Conservation (phyloP, 345 rosid genomes). For the Brassica rapa region DNA sequence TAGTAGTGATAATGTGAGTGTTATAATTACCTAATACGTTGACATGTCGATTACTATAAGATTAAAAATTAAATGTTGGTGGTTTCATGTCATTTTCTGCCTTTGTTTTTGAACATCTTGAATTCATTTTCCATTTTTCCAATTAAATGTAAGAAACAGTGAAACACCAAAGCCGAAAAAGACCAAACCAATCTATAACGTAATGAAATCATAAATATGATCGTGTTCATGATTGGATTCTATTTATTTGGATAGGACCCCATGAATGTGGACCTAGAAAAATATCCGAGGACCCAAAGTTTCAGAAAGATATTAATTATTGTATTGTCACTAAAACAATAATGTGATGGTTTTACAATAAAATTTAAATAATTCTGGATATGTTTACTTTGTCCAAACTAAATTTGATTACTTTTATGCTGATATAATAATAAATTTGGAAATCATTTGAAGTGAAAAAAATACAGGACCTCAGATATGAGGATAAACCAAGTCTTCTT, state of each 20-base stretch:
- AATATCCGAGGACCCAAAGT: background rate
- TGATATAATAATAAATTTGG: too few relatives aligned
- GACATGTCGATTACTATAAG: conserved; percentile 28
- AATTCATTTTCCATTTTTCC: background rate
- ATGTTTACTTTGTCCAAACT: too few relatives aligned
- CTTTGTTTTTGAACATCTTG: conserved; percentile 8
- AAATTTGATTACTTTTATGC: too few relatives aligned
- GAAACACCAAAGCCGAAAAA: background rate
- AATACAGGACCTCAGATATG: too few relatives aligned
- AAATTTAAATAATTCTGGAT: too few relatives aligned
- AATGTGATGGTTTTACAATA: too few relatives aligned
- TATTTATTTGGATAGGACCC: conserved; percentile 33
- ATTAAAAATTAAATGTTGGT: conserved; percentile 35
- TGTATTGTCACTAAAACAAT: too few relatives aligned
- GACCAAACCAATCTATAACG: conserved; percentile 17
- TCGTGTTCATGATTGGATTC: conserved; percentile 18
- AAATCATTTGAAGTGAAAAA: too few relatives aligned
- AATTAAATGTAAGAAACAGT: conserved; percentile 15
- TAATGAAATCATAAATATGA: conserved; percentile 25
- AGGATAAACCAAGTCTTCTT: too few relatives aligned
- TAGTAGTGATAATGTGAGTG: conserved; percentile 2
- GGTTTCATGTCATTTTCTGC: conserved; percentile 41
- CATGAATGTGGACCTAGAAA: conserved; percentile 29
- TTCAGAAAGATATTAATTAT: background rate
- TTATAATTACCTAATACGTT: conserved; percentile 9